These are phyloP conservation scores for Durotheca rogersii DNA, from an alignment of 495 filamentous ascomycete species.

Conservation along the genomic window DNA sequence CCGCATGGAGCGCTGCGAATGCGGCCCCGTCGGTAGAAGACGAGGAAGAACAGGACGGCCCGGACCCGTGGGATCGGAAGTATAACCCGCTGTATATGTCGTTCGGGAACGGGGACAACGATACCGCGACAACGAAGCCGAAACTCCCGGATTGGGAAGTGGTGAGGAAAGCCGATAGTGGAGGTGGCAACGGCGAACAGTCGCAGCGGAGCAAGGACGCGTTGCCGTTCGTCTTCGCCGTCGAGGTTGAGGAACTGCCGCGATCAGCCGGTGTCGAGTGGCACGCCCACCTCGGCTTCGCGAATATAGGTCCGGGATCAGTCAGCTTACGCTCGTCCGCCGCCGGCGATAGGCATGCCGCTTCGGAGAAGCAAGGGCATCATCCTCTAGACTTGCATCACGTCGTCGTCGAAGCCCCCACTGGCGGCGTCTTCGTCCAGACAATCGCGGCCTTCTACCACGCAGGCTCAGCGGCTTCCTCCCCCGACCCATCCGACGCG, in stretches of 20 bases:
- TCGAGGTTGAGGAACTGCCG: conserved; percentile 71
- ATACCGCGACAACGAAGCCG: conserved; percentile 11
- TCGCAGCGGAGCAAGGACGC: not conserved
- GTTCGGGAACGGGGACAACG: conserved; percentile 20
- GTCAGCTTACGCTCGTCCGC: conserved; percentile 10
- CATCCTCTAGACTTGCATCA: conserved; percentile 17
- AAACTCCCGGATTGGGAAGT: conserved; percentile 40
- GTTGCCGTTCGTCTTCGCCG: conserved; percentile 67
- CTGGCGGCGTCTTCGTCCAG: conserved; percentile 27
- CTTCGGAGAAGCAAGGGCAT: not conserved
- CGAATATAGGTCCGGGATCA: conserved; percentile 22
- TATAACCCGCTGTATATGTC: conserved; percentile 50
- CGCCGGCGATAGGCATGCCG: not conserved
- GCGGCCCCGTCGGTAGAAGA: conserved; percentile 21
- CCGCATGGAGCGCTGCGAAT: conserved; percentile 43
- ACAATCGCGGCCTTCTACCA: conserved; percentile 13
- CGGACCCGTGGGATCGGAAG: conserved; percentile 74
- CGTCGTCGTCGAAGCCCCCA: conserved; percentile 20
- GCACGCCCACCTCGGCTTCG: conserved; percentile 51
- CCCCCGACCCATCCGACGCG: too few species aligned
- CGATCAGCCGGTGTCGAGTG: conserved; percentile 71
- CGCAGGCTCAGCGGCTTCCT: too few species aligned
- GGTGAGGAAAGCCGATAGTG: conserved; percentile 30
- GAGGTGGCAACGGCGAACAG: conserved; percentile 10
- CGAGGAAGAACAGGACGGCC: conserved; percentile 45